phyloP scores from a whole-genome alignment of 805 yeast genomes.

The Cyberlindnera samutprakarnensis region DNA sequence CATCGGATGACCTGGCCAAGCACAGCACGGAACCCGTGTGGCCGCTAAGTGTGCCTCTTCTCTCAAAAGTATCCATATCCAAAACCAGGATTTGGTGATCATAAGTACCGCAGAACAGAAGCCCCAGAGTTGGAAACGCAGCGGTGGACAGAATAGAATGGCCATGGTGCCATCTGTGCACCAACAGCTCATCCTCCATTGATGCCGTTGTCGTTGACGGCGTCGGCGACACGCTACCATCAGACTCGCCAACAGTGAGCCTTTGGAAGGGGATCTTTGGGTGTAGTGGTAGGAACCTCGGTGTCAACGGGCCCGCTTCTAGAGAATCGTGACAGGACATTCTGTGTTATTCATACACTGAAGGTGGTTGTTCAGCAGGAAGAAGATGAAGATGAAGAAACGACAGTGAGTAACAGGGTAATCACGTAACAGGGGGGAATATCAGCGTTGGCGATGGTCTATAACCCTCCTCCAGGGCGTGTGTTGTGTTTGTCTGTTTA shows the following conservation, averaged over 20 bases:
- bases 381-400: no score
- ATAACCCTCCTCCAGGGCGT: no score
- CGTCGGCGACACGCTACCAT: not conserved
- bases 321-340: constrained; percentile 11
- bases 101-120: constrained; percentile 86
- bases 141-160: constrained; percentile 69
- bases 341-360: not conserved
- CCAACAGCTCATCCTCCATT: constrained; percentile 15
- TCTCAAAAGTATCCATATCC: constrained; percentile 59
- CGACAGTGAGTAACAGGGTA: no score
- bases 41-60: constrained; percentile 45
- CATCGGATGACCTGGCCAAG: constrained; percentile 45
- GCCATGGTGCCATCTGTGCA: constrained; percentile 73
- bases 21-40: constrained; percentile 73
- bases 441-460: no score
- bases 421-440: no score
- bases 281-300: constrained; percentile 9
- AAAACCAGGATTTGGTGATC: constrained; percentile 69
- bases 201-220: not conserved
- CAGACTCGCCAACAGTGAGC: not conserved
- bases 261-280: constrained; percentile 13
- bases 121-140: constrained; percentile 47
- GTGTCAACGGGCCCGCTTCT: constrained; percentile 14
- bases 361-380: no score
- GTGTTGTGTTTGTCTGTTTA: no score